Base-by-base conservation (phyloP, 2,329 filamentous ascomycete species). In the Ampelomyces quisqualis region DNA sequence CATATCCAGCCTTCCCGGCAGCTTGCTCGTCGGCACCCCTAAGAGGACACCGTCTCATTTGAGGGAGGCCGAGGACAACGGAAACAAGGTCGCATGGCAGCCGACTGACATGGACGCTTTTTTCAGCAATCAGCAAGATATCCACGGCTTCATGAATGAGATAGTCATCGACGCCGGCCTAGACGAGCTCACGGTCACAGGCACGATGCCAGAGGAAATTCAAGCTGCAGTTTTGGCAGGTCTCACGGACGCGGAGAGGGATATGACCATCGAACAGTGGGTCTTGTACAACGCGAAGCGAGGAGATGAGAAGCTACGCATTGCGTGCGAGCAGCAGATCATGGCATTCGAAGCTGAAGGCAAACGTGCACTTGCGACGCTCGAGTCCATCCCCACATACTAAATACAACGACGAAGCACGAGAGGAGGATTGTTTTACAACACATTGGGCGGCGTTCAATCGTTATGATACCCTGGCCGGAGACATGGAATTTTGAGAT, bases 221-320 rank as follows among this genome's bases (percentile, higher is more conserved):
- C 64, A 84, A 11, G 74, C 73, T 40, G 66, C 60, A 9, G 73
- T 77, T 26, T 81, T 80, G 9, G 75, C 75, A 0, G 79, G 79
- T 10, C 70, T 98, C 38, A 85, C 80, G 2, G 86, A 78, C 38
- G 80, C 83, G 0, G 93, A 97, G 72, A 90, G 86, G 73, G 75
- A 78, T 24, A 95, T 98, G 90, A 91, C 84, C 4, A 88, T 97
- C 0, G 89, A 95, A 66, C 84, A 96, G 67, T 98, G 91, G 89
- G 86, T 98, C 26, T 75, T 83, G 43, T 80, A 84, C 69, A 90
- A 93, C 53, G 93, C 93, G 0, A 78, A 79, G 46, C 76, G 84
- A 62, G 89, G 88, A 0, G 90, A 97, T 72, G 81, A 84, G 68
- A 84, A 82, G 65, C 73, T 98, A 40, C 85, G 84, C 60, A 72